phyloP scores from a whole-genome alignment of 108 stramenopile species.

The Skeletonema potamos region DNA sequence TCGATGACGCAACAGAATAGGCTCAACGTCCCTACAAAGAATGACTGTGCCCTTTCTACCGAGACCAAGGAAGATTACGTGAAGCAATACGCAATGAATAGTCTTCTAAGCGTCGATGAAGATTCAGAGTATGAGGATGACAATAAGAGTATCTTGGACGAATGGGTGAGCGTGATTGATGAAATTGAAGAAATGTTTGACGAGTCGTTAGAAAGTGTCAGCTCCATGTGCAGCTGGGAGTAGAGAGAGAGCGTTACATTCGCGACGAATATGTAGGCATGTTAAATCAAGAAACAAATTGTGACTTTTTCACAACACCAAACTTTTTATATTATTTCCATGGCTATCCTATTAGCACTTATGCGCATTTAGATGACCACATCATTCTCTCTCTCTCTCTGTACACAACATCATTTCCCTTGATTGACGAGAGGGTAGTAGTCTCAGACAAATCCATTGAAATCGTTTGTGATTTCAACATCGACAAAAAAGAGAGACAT shows the following conservation, averaged over 20 bases:
- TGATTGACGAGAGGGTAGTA: too few species aligned
- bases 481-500: too few species aligned
- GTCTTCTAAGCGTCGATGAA: not conserved
- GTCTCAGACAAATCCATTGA: too few species aligned
- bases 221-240: not conserved
- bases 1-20: not conserved
- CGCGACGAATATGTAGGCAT: too few species aligned
- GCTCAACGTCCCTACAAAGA: not conserved
- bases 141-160: not conserved
- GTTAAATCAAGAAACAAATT: too few species aligned
- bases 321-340: too few species aligned
- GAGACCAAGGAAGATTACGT: not conserved
- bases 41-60: not conserved
- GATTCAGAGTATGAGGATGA: not conserved
- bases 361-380: not conserved
- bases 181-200: not conserved
- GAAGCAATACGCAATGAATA: not conserved
- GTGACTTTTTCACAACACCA: too few species aligned
- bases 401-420: not conserved
- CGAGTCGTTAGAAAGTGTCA: not conserved
- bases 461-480: too few species aligned
- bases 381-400: not conserved
- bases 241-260: not conserved
- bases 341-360: not conserved
- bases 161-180: not conserved